phyloP scores from a whole-genome alignment of 352 stramenopile genomes.

The Phytopythium sindhum region DNA sequence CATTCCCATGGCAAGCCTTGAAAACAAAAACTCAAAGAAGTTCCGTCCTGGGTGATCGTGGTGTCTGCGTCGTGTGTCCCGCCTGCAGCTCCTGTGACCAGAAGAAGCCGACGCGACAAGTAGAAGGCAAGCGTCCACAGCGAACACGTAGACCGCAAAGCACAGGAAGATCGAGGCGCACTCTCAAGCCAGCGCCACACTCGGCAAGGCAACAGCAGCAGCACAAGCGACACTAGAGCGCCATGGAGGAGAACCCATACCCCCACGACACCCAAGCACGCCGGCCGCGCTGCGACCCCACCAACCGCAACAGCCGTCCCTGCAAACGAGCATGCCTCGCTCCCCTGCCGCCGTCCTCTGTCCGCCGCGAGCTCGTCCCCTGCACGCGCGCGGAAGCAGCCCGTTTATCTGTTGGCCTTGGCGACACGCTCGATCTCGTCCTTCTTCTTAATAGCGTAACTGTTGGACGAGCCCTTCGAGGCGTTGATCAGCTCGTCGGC shows the following conservation, averaged over 20 bases:
- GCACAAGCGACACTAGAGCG: neutral
- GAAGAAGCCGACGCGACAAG: conserved; percentile 2
- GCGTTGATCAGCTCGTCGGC: conserved; percentile 99
- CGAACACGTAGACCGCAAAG: neutral
- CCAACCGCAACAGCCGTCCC: neutral
- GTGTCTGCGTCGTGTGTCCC: conserved; percentile 14
- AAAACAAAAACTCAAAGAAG: conserved; percentile 33
- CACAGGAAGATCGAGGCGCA: neutral
- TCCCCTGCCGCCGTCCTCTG: neutral
- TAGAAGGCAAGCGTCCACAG: conserved; percentile 11
- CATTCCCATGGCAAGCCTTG: conserved; percentile 31
- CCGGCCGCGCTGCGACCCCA: conserved; percentile 3
- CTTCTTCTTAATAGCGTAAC: conserved; percentile 99
- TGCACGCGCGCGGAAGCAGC: conserved; percentile 2
- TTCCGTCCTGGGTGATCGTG: conserved; percentile 20
- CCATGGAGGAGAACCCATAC: neutral
- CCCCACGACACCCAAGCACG: neutral
- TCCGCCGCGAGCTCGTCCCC: conserved; percentile 6
- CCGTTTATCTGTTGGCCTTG: conserved; percentile 99
- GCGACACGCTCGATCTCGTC: conserved; percentile 99
- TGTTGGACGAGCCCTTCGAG: conserved; percentile 99
- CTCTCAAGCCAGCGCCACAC: neutral
- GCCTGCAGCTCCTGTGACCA: neutral
- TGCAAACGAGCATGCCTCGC: neutral
- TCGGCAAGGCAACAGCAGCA: neutral